Evolutionary conservation across 257 asterid species (phyloP), one percentile per base, ranked within the genome.

Genomic region (Nicotiana obtusifolia): DNA sequence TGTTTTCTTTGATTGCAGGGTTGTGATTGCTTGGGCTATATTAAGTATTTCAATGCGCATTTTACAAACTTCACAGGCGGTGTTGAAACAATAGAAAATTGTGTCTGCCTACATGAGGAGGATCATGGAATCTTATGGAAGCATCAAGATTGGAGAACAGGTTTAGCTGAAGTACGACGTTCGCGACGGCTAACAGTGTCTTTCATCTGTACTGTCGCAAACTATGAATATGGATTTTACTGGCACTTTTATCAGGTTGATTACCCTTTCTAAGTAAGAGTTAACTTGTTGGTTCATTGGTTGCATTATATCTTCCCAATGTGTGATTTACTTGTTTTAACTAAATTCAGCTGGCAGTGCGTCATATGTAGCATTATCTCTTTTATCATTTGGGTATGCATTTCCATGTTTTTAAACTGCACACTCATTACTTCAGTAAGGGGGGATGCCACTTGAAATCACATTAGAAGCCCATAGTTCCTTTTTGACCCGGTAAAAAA

Each of bases 131-230:
- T 84, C 68, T 53, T 84, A 41, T 84, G 87, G 87, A 84, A 84
- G 82, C 87, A 84, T 84, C 87, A 84, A 62, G 87, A 84, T 57
- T 84, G 87, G 87, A 81, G 87, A 84, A 84, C 87, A 17, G 87
- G 87, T 52, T 78, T 84, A 75, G 87, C 87, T 30, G 87, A 84
- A 84, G 87, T 65, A 24, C 77, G 87, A 67, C 81, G 87, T 24
- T 84, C 87, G 24, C 65, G 87, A 69, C 62, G 87, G 24, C 76
- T 84, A 28, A 84, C 87, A 3, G 84, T 84, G 61, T 84, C 87
- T 76, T 84, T 81, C 60, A 75, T 84, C 52, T 84, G 87, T 71
- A 84, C 87, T 17, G 87, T 84, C 19, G 87, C 87, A 22, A 84
- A 84, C 76, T 84, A 84, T 77, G 87, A 84, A 77, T 84, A 84